Evolutionary conservation across 2,329 filamentous ascomycete species (phyloP), one percentile per base, ranked within the genome.

Genomic region (Microascus cirrosus): DNA sequence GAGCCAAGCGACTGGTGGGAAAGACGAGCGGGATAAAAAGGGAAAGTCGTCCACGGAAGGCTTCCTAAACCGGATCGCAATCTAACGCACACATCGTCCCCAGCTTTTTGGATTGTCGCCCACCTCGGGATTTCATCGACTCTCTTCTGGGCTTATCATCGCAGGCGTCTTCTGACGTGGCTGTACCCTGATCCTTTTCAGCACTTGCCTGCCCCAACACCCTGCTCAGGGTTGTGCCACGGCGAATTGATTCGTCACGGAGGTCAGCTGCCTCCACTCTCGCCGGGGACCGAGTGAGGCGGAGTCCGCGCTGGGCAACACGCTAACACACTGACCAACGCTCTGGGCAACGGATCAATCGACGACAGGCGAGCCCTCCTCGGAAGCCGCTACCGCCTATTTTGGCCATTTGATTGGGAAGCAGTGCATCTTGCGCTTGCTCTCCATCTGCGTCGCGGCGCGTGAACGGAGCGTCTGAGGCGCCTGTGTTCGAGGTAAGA

Each of bases 61-160:
- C 50, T 57, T 57, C 56, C 56, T 45, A 57, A 57, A 54, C n/a
- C 34, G 50, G 56, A 28, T 28, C 56, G 50, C 32, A 45, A 45
- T 34, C 50, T 39, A 50, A 18, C 34, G 20, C 52, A 22, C 22
- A 52, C 34, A 20, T 20, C 45, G 45, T 24, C 20, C 18, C 20
- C 8, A 50, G 20, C 22, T 20, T 24, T 50, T 50, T 50, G 11
- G 11, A 50, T 50, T 50, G 45, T 24, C 45, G n/a, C 45, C 15
- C 39, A 8, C 22, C 22, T n/a, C 53, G 53, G 28, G 32, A 53
- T 53, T 53, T 18, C 50, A 24, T 22, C 56, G 15, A 48, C 48
- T 22, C 13, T n/a, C 45, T 32, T 48, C 52, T 42, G 20, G 34
- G 50, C 56, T 57, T 45, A 53, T 57, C 55, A 22, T 51, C 32